phyloP scores from a whole-genome alignment of 805 yeast species.

The Yarrowia bubula region DNA sequence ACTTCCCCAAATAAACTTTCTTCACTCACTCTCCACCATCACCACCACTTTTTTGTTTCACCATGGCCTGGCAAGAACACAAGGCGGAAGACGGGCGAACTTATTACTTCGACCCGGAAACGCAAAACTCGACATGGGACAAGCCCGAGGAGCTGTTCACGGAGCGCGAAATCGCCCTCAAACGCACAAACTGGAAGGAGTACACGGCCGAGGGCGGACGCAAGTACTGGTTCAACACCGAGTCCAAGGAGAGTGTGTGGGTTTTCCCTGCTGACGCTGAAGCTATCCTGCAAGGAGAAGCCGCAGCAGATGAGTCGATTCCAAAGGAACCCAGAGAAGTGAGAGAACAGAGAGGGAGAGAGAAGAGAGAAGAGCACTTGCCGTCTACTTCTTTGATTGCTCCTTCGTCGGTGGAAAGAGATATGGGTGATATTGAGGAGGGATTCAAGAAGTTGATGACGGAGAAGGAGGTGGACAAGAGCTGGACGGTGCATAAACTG shows the following conservation, averaged over 20 bases:
- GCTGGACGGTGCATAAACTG: constrained; percentile 71
- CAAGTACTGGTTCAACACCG: constrained; percentile 65
- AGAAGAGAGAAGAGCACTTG: neutral
- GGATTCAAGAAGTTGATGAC: constrained; percentile 55
- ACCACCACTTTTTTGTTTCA: neutral
- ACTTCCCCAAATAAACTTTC: too few species aligned
- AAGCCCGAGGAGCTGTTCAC: constrained; percentile 58
- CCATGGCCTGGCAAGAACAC: constrained; percentile 58
- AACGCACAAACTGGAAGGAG: constrained; percentile 54
- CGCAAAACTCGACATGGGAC: constrained; percentile 78
- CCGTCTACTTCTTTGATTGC: constrained; percentile 12
- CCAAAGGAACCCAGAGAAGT: neutral
- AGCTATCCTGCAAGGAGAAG: constrained; percentile 30
- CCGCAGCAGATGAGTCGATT: neutral
- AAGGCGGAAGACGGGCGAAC: constrained; percentile 62
- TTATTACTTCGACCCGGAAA: constrained; percentile 66
- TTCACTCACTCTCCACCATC: too few species aligned
- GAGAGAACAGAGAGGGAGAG: constrained; percentile 5
- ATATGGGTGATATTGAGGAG: constrained; percentile 37
- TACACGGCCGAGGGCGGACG: constrained; percentile 55
- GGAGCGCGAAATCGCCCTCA: constrained; percentile 44
- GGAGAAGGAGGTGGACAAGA: constrained; percentile 59
- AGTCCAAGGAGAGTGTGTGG: constrained; percentile 74
- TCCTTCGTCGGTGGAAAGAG: neutral
- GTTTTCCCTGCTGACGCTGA: constrained; percentile 60